Evolutionary conservation across 179 eudicot genomes (phyloP), one percentile per base, ranked within the genome.

Genomic region (Corrigiola litoralis): DNA sequence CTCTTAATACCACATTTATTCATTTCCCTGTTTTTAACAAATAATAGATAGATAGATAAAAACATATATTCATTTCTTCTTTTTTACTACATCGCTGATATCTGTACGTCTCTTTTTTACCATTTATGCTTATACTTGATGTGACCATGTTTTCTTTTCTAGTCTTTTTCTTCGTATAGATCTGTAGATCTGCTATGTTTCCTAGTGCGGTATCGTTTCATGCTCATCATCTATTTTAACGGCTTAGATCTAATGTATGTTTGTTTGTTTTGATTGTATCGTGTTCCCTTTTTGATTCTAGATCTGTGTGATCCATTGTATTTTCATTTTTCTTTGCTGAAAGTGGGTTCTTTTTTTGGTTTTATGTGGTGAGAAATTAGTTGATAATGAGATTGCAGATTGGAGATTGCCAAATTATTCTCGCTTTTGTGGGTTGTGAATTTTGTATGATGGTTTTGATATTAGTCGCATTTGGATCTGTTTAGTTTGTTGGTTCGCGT

Each of bases 11-110:
- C 52, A 72, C 77, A 78, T 77, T 57, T 34, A 57, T 61, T 59
- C 60, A 62, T 63, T 65, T 36, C 53, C 66, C 29, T 57, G 56
- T 24, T 59, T 61, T 31, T n/a, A n/a, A n/a, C n/a, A n/a, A n/a
- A n/a, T n/a, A n/a, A n/a, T n/a, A n/a, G n/a, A n/a, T n/a, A n/a
- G n/a, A n/a, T n/a, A n/a, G n/a, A n/a, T n/a, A n/a, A n/a, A n/a
- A n/a, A n/a, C n/a, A n/a, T n/a, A n/a, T n/a, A n/a, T n/a, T n/a
- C n/a, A n/a, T n/a, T n/a, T n/a, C n/a, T n/a, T n/a, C n/a, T n/a
- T n/a, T n/a, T n/a, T n/a, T n/a, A n/a, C n/a, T n/a, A n/a, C n/a
- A n/a, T n/a, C 23, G 68, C 42, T 52, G 31, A 21, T 11, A 2
- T 38, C 34, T 6, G 59, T 29, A 21, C 34, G 23, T 6, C 34